phyloP scores from a whole-genome alignment of 139 green algal species.

The Bryopsis sp. region DNA sequence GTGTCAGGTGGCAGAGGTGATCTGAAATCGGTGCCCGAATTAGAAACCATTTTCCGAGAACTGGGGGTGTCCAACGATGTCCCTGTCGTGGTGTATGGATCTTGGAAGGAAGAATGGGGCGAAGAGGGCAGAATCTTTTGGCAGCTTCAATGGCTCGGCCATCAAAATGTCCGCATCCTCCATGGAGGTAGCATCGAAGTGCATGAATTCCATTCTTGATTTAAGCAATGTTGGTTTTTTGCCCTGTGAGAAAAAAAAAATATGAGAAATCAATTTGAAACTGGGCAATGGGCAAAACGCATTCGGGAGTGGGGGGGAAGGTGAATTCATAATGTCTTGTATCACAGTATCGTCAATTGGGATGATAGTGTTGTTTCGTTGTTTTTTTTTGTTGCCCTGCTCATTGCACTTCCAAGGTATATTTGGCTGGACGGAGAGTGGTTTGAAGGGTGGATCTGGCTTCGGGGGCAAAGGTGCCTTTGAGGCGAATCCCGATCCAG shows the following conservation, averaged over 20 bases:
- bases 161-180: conserved; percentile 10
- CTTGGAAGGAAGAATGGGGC: conserved; percentile 14
- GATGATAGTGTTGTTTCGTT: too few relatives aligned
- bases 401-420: too few relatives aligned
- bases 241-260: too few relatives aligned
- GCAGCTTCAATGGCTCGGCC: conserved; percentile 8
- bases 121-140: conserved; percentile 20
- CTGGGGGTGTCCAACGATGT: conserved; percentile 13
- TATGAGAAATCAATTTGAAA: too few relatives aligned
- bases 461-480: neutral
- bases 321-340: too few relatives aligned
- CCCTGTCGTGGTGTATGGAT: conserved; percentile 15
- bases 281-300: too few relatives aligned
- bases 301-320: too few relatives aligned
- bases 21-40: conserved; percentile 5
- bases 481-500: neutral
- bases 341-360: too few relatives aligned
- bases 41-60: conserved; percentile 10
- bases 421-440: conserved; percentile 6
- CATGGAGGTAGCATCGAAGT: too few relatives aligned
- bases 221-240: too few relatives aligned
- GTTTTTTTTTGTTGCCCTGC: too few relatives aligned
- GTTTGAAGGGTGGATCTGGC: conserved; percentile 1
- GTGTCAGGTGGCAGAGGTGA: neutral
- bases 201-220: too few relatives aligned